These are phyloP conservation scores for Flaveria trinervia DNA, from an alignment of 129 eudicot genomes.

Conservation along the genomic window DNA sequence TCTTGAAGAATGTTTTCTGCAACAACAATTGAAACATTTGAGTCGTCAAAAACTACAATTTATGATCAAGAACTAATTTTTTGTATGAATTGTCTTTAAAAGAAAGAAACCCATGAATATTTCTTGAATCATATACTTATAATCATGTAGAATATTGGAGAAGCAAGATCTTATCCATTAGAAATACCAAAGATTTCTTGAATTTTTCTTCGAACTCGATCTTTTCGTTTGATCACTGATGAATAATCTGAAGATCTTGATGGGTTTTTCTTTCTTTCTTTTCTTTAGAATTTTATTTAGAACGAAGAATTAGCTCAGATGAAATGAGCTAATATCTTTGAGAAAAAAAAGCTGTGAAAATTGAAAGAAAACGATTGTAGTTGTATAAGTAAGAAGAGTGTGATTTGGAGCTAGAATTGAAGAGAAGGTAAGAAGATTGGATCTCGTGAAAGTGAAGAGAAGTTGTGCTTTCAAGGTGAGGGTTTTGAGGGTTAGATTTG, in stretches of 20 bases:
- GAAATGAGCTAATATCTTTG: not conserved
- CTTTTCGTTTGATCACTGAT: conserved; percentile 12
- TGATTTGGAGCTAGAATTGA: conserved; percentile 29
- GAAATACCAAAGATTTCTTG: conserved; percentile 18
- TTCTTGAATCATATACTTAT: conserved; percentile 16
- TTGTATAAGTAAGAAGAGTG: conserved; percentile 28
- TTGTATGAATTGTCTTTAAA: not conserved
- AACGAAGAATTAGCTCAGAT: not conserved
- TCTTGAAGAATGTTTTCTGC: conserved; percentile 20
- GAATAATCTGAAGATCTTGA: conserved; percentile 26
- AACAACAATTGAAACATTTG: conserved; percentile 8
- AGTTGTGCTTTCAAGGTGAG: conserved; percentile 45
- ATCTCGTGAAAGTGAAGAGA: conserved; percentile 58
- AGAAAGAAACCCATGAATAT: not conserved
- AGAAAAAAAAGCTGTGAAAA: not conserved
- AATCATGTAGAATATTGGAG: conserved; percentile 8
- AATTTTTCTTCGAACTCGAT: not conserved
- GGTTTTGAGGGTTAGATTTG: conserved; percentile 48
- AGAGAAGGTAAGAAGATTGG: conserved; percentile 50
- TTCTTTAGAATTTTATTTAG: not conserved
- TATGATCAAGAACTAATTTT: not conserved
- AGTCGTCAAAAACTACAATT: not conserved
- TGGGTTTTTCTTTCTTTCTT: not conserved
- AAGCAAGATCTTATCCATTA: conserved; percentile 24
- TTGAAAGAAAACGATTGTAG: conserved; percentile 11